Percentiles rank a stretch among this genome's conserved stretches.
Evolutionary conservation across 345 rosid species (phyloP).

Genomic region (Nephelium lappaceum): DNA sequence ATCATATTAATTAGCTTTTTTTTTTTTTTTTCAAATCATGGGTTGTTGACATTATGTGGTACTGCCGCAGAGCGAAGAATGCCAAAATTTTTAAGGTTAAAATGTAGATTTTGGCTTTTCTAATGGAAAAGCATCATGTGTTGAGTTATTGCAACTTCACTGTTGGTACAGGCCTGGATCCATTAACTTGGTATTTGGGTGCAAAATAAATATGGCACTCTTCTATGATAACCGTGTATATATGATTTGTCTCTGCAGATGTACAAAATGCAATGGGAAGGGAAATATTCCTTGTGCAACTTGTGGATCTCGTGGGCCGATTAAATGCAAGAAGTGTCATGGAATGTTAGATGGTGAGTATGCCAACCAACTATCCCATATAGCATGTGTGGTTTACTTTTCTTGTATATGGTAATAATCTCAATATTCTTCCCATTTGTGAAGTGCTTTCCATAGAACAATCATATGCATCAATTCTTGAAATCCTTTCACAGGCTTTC

Average conservation of each 20-base stretch:
- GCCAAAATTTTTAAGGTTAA: not conserved
- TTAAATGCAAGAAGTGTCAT: constrained; percentile 66
- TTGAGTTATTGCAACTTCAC: not conserved
- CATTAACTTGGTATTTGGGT: not conserved
- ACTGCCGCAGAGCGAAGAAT: not conserved
- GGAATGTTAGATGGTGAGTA: constrained; percentile 73
- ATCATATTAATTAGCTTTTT: not conserved
- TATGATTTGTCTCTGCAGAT: constrained; percentile 44
- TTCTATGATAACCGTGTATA: not conserved
- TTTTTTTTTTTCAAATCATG: constrained; percentile 1
- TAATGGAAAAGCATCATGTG: not conserved
- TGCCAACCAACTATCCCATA: not conserved
- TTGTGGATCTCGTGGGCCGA: constrained; percentile 83
- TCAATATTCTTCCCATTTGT: not conserved
- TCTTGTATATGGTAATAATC: not conserved
- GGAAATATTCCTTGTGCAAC: constrained; percentile 80
- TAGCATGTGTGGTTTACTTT: not conserved
- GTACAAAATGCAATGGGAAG: constrained; percentile 70
- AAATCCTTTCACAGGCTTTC: not conserved
- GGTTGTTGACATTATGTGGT: not conserved
- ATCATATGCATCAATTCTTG: not conserved
- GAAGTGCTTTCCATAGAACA: not conserved
- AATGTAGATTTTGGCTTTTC: constrained; percentile 1
- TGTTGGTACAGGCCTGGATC: not conserved
- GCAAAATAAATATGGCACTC: not conserved